phyloP scores from a whole-genome alignment of 495 filamentous ascomycete genomes.

The Echria macrotheca region DNA sequence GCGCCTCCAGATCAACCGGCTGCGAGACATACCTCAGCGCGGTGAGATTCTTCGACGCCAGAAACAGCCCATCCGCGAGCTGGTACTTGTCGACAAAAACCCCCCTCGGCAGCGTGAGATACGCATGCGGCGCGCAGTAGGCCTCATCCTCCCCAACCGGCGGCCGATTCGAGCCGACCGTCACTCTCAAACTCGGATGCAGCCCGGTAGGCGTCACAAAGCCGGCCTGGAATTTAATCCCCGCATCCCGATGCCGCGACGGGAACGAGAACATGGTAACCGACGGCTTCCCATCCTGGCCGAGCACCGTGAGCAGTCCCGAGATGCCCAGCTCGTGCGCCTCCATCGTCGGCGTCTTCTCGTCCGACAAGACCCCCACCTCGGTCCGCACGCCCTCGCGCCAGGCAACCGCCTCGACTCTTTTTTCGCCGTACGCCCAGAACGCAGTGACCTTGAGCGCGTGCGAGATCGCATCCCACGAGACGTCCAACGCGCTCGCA shows the following conservation, averaged over 20 bases:
- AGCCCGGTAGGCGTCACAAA: slow-evolving; percentile 74
- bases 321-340: slow-evolving; percentile 69
- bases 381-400: slow-evolving; percentile 50
- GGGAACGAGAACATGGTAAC: slow-evolving; percentile 86
- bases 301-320: slow-evolving; percentile 74
- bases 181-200: slow-evolving; percentile 73
- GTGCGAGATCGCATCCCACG: slow-evolving; percentile 68
- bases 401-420: slow-evolving; percentile 36
- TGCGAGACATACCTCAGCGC: slow-evolving; percentile 63
- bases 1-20: slow-evolving; percentile 89
- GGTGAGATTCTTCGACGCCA: slow-evolving; percentile 65
- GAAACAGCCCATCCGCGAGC: slow-evolving; percentile 34
- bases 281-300: slow-evolving; percentile 59
- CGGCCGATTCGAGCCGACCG: slow-evolving; percentile 35
- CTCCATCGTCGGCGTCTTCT: slow-evolving; percentile 54
- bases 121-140: slow-evolving; percentile 69
- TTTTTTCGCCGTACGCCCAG: slow-evolving; percentile 45
- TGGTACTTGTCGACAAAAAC: slow-evolving; percentile 84
- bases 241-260: slow-evolving; percentile 66
- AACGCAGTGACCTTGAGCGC: slow-evolving; percentile 56
- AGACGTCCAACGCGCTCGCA: slow-evolving; percentile 67
- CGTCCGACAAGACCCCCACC: slow-evolving; percentile 71
- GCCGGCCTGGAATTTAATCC: slow-evolving; percentile 40
- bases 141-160: slow-evolving; percentile 35
- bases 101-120: slow-evolving; percentile 77